A percentile compares a stretch with the other conserved stretches of the same genome.
These are phyloP conservation scores for Euryodendron excelsum DNA, from an alignment of 148 eudicot genomes.

Conservation along the genomic window DNA sequence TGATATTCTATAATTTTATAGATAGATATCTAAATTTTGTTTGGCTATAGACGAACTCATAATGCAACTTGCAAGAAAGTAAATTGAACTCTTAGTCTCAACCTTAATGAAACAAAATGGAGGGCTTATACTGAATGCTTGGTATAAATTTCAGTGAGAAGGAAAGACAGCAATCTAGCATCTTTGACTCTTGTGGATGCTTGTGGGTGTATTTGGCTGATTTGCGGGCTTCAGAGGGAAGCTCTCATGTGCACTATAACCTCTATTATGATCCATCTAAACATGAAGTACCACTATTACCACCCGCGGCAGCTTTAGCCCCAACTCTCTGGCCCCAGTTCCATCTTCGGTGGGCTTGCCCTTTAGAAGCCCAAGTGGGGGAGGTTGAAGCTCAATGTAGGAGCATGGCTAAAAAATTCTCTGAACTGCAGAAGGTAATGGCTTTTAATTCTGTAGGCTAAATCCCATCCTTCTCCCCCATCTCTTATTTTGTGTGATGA, in stretches of 20 bases:
- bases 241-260: slow-evolving; percentile 80
- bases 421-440: slow-evolving; percentile 81
- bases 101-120: neutral
- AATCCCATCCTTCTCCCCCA: no score
- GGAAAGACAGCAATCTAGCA: slow-evolving; percentile 75
- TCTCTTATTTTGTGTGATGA: neutral
- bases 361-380: slow-evolving; percentile 75
- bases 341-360: slow-evolving; percentile 97
- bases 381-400: slow-evolving; percentile 82
- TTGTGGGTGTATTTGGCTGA: slow-evolving; percentile 80
- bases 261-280: slow-evolving; percentile 67
- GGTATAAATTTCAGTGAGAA: slow-evolving; percentile 57
- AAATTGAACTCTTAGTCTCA: no score
- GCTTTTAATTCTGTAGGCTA: slow-evolving; percentile 6
- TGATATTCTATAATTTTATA: no score
- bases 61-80: no score
- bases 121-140: neutral
- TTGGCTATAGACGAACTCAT: no score
- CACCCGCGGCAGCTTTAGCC: slow-evolving; percentile 99
- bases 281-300: slow-evolving; percentile 66
- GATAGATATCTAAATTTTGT: no score
- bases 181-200: slow-evolving; percentile 78
- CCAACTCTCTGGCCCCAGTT: slow-evolving; percentile 98
- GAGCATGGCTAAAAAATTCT: slow-evolving; percentile 56
- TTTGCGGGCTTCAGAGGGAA: slow-evolving; percentile 62